Evolutionary conservation across 768 basidiomycete genomes (phyloP).

Genomic region (Coprinopsis sp.): DNA sequence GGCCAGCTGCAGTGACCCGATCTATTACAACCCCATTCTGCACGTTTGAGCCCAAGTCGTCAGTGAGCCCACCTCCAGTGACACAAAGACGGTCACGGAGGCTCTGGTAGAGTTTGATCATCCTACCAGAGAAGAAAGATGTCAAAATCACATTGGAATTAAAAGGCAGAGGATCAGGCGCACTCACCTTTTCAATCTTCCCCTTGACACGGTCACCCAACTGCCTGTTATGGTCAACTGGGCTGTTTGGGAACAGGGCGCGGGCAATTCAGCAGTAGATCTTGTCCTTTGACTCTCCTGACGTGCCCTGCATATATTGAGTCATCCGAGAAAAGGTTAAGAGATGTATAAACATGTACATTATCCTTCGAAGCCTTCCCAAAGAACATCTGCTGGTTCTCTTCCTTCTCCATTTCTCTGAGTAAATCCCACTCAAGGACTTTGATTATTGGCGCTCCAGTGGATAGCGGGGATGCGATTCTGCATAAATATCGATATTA

Average conservation of each 20-base stretch:
- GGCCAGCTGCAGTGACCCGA: conserved; percentile 15
- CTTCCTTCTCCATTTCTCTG: conserved; percentile 13
- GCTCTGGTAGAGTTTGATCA: conserved; percentile 11
- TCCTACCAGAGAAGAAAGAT: conserved; percentile 9
- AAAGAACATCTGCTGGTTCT: conserved; percentile 19
- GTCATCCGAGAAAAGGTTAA: neutral
- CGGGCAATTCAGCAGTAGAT: conserved; percentile 20
- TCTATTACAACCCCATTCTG: conserved; percentile 7
- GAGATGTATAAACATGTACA: conserved; percentile 4
- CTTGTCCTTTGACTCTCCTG: conserved; percentile 17
- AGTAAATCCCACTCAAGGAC: conserved; percentile 8
- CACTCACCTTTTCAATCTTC: conserved; percentile 15
- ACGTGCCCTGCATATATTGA: conserved; percentile 17
- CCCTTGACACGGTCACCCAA: conserved; percentile 17
- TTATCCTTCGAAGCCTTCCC: conserved; percentile 14
- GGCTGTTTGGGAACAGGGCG: conserved; percentile 15
- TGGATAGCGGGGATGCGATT: conserved; percentile 6
- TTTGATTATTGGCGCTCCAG: conserved; percentile 7
- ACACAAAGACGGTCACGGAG: conserved; percentile 13
- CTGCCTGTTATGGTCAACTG: conserved; percentile 9
- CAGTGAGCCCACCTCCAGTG: conserved; percentile 20
- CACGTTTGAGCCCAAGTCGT: neutral
- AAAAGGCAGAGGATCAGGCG: no score
- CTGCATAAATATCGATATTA: no score
- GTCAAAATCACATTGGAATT: no score